Evolutionary conservation across 1,284 basidiomycete species (phyloP).

Genomic region (Marasmius fiardii): DNA sequence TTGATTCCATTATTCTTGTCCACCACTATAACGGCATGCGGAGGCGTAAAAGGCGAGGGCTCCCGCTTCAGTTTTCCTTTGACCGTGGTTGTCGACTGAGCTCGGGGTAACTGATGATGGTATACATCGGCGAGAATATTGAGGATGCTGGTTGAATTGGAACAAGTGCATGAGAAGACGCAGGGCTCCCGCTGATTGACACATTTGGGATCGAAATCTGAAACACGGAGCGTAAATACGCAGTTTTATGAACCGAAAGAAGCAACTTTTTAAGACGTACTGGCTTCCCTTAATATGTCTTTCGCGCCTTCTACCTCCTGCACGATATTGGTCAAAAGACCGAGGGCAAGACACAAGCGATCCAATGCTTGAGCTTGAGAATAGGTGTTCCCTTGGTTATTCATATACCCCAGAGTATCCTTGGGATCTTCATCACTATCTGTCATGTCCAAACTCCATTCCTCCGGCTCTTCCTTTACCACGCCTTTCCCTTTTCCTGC

Average conservation of each 20-base stretch:
- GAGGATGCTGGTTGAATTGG: constrained; percentile 36
- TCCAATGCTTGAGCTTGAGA: constrained; percentile 45
- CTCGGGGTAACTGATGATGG: constrained; percentile 21
- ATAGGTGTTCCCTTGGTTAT: not conserved
- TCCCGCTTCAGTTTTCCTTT: constrained; percentile 12
- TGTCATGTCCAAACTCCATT: constrained; percentile 14
- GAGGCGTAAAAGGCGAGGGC: constrained; percentile 11
- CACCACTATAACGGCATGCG: too few relatives aligned
- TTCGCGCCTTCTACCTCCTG: constrained; percentile 51
- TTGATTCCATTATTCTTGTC: too few relatives aligned
- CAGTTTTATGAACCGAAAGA: not conserved
- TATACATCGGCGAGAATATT: constrained; percentile 46
- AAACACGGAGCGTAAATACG: not conserved
- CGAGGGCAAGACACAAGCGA: constrained; percentile 65
- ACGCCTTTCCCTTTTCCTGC: constrained; percentile 1
- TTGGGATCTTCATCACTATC: constrained; percentile 19
- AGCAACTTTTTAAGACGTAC: constrained; percentile 31
- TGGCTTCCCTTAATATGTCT: constrained; percentile 38
- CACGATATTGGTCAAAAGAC: constrained; percentile 68
- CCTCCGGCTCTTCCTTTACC: constrained; percentile 13
- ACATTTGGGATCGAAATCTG: constrained; percentile 39
- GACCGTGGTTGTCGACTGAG: constrained; percentile 16
- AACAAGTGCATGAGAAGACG: constrained; percentile 46
- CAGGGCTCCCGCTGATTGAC: constrained; percentile 40
- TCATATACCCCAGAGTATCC: constrained; percentile 6